A percentile compares a stretch with the other conserved stretches of the same genome.
These are phyloP conservation scores for Aegilops longissima DNA, from an alignment of 176 grass and related monocot genomes.

Conservation along the genomic window DNA sequence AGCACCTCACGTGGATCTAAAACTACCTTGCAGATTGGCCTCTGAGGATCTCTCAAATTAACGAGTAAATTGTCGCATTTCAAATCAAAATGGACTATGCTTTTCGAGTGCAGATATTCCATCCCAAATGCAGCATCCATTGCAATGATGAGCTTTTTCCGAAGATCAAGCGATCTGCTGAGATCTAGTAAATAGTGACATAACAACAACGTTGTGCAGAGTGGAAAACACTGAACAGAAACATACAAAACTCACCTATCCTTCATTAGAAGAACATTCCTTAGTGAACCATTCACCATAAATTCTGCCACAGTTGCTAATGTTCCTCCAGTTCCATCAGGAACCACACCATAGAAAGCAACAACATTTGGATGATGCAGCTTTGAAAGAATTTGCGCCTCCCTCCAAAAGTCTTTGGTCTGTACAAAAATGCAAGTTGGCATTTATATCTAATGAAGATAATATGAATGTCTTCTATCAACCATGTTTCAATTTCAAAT, in stretches of 20 bases:
- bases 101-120: constrained; percentile 98
- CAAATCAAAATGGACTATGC: constrained; percentile 98
- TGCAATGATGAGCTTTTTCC: constrained; percentile 88
- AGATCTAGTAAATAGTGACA: constrained; percentile 42
- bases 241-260: constrained; percentile 58
- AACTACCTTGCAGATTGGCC: constrained; percentile 98
- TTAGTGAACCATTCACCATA: constrained; percentile 97
- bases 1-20: constrained; percentile 13
- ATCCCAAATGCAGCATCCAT: constrained; percentile 99
- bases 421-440: constrained; percentile 26
- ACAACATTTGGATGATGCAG: constrained; percentile 98
- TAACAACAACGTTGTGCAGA: constrained; percentile 12
- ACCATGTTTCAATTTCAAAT: not conserved
- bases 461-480: not conserved
- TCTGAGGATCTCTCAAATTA: constrained; percentile 87
- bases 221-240: constrained; percentile 17
- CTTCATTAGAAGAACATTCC: constrained; percentile 86
- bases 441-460: constrained; percentile 1
- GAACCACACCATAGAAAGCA: constrained; percentile 95
- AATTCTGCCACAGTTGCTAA: constrained; percentile 91
- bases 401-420: constrained; percentile 98
- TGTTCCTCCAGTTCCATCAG: constrained; percentile 91
- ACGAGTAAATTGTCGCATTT: constrained; percentile 97
- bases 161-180: constrained; percentile 73
- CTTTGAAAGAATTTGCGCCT: constrained; percentile 91